A percentile compares a stretch with the other conserved stretches of the same genome.
These are phyloP conservation scores for Mixia osmundae DNA, from an alignment of 1,284 basidiomycete species.

Conservation along the genomic window DNA sequence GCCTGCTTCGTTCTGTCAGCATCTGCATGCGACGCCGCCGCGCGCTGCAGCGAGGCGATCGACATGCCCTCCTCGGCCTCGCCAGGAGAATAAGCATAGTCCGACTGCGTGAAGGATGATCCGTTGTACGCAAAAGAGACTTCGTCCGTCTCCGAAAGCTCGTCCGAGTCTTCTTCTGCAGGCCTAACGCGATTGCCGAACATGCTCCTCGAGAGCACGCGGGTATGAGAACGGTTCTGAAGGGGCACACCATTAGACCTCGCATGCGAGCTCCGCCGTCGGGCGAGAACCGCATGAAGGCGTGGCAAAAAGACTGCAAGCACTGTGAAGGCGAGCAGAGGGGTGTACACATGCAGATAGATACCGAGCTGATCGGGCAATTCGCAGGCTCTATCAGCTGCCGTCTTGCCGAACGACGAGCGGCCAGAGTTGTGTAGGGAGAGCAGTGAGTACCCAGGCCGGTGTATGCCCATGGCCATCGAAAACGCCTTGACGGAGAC, in stretches of 20 bases:
- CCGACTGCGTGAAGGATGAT: too few relatives aligned
- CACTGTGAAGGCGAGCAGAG: constrained; percentile 25
- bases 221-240: constrained; percentile 2
- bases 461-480: constrained; percentile 45
- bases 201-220: constrained; percentile 2
- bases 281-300: constrained; percentile 2
- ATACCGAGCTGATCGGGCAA: constrained; percentile 43
- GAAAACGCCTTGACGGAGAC: constrained; percentile 67
- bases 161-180: constrained; percentile 1
- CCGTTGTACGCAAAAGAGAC: too few relatives aligned
- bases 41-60: too few relatives aligned
- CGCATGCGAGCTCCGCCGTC: constrained; percentile 3
- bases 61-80: too few relatives aligned
- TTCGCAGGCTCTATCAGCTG: constrained; percentile 31
- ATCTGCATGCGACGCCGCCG: too few relatives aligned
- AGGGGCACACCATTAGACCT: constrained; percentile 10
- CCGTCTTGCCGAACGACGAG: constrained; percentile 22
- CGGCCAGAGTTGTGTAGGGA: constrained; percentile 30
- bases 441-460: constrained; percentile 64
- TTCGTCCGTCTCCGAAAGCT: constrained; percentile 3
- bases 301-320: constrained; percentile 9
- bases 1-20: too few relatives aligned
- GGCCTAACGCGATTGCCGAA: constrained; percentile 4
- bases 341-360: constrained; percentile 32
- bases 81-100: too few relatives aligned